Evolutionary conservation across 2,329 filamentous ascomycete genomes (phyloP), one percentile per base, ranked within the genome.

Genomic region (Trichoderma pleuroti): DNA sequence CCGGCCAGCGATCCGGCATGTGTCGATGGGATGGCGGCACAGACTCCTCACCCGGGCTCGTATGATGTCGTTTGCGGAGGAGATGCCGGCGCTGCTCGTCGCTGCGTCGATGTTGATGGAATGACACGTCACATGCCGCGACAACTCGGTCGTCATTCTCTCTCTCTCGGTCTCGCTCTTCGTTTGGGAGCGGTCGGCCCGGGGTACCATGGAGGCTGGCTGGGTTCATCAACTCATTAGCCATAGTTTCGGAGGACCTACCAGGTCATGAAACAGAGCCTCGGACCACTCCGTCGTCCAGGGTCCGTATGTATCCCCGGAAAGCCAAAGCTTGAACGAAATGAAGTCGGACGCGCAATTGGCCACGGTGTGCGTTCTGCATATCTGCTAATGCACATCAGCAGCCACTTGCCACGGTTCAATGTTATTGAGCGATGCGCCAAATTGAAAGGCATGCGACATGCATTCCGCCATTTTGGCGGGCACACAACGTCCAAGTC

Each of bases 381-480:
- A 52, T 66, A 52, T 34, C 32, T 28, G 32, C 63, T 66, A 66
- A 57, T 66, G 63, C 63, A 66, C 39, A 39, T 66, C 63, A 66
- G 63, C 63, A 66, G 63, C 63, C 49, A 66, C 63, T 42, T n/a
- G 49, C 39, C 57, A 52, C 49, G 63, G 63, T n/a, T 66, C 46
- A 52, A 21, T 52, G 46, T 12, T 52, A 66, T 49, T 57, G 57
- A 52, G 63, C 63, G 63, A 66, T 56, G 63, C 49, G 49, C 46
- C 62, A 56, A 56, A 56, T 56, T 54, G 30, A 36, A 54, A 54
- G 62, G 62, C 62, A 65, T 26, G 30, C 28, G 46, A 36, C 46
- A 65, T 54, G 62, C 62, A 54, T 54, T 54, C 49, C 62, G 26
- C 49, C 46, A 26, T 54, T 36, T 32, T 52, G 21, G 42, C 18